Base-by-base conservation (phyloP, 139 green algal genomes). In the Coccomyxa sp. region DNA sequence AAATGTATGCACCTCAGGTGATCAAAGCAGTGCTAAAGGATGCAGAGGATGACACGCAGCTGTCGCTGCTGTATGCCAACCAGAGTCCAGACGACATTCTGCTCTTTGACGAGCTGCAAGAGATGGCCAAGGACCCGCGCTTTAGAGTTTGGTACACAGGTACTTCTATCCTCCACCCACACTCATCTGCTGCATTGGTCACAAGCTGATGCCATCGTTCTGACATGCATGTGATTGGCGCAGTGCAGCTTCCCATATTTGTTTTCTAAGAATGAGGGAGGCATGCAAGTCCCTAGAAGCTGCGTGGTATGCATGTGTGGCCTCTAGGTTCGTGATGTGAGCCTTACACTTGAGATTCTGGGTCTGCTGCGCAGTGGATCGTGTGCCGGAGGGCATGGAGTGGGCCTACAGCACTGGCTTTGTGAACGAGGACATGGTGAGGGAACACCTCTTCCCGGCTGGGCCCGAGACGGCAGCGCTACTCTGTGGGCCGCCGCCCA, bases 21-120 rank as follows among this genome's bases (percentile, higher is more conserved):
- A 60, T 60, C 76, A 80, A 86, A 86, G 92, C 93, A 18, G 86
- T 98, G 31, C 84, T 97, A 27, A 89, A 91, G 74, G 90, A 99
- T 86, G 79, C 88, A 4, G 82, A 93, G 58, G 96, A 99, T 87
- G 80, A 76, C 32, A 99, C 95, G 0, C 80, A 92, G 87, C 87
- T 98, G 18, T 86, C 79, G 67, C 92, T 99, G n/a, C 66, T 99
- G 74, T 99, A 94, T 81, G 96, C 95, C 85, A 99, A 99, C 89
- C 91, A 95, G 86, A 94, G 84, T 4, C 89, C 94, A 76, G 91
- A 95, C n/a, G 97, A 99, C 91, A 98, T 99, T 80, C 88, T 99
- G 76, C 90, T 99, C 83, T 76, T 89, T 10, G 88, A 95, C 13
- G 93, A 99, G 88, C 90, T 99, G 31, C 96, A 99, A 58, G 87